These are phyloP conservation scores for Phytophthora sansomeana DNA, from an alignment of 352 stramenopile species.

Conservation along the genomic window DNA sequence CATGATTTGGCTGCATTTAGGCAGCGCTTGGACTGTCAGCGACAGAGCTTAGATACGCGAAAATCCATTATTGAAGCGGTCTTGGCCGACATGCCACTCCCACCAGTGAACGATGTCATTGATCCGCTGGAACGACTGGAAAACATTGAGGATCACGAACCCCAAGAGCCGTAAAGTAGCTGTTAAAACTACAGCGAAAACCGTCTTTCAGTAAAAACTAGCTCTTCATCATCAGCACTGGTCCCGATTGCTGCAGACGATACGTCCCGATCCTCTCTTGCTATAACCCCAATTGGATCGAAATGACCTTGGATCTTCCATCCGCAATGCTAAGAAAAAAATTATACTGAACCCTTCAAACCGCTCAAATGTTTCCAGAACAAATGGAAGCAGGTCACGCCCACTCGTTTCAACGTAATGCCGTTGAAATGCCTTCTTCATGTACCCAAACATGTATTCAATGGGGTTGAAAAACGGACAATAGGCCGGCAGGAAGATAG, in stretches of 20 bases:
- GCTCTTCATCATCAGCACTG: neutral
- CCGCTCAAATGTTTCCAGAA: no score
- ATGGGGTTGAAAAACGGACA: no score
- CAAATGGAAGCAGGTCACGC: no score
- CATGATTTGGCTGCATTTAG: constrained; percentile 1
- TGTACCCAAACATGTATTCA: no score
- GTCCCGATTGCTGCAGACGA: no score
- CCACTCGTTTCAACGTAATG: no score
- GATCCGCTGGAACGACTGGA: neutral
- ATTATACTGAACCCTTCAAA: no score
- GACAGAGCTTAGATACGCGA: neutral
- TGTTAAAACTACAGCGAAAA: neutral
- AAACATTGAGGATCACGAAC: neutral
- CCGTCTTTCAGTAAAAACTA: neutral
- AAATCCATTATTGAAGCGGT: neutral
- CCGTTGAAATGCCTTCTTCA: neutral
- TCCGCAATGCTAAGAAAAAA: no score
- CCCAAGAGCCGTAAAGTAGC: neutral
- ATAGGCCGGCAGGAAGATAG: no score
- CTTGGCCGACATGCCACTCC: neutral
- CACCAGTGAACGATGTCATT: neutral
- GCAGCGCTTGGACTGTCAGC: neutral
- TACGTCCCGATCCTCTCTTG: no score
- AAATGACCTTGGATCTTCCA: no score
- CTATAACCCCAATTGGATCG: no score